Percentiles rank a stretch among this genome's conserved stretches.
Evolutionary conservation across 2,329 filamentous ascomycete species (phyloP).

Genomic region (Shiraia sp.): DNA sequence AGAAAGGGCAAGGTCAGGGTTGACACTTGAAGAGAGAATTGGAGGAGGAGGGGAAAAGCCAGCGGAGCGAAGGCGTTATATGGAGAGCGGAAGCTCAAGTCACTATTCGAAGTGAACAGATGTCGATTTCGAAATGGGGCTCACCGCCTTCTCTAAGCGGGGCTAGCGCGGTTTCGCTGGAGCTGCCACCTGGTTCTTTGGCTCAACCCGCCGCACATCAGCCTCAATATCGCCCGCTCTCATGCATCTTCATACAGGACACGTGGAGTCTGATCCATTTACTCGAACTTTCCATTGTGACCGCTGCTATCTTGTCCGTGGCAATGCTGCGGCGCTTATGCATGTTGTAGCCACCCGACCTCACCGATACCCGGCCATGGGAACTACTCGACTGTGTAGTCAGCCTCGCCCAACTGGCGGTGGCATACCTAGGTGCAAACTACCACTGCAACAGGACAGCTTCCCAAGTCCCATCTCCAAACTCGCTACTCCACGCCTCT

Average conservation of each 20-base stretch:
- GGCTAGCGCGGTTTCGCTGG: constrained; percentile 17
- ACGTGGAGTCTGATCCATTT: constrained; percentile 29
- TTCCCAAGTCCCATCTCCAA: neutral
- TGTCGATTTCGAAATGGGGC: constrained; percentile 29
- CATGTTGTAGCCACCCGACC: too few species aligned
- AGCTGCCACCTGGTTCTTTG: constrained; percentile 24
- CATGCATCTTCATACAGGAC: constrained; percentile 33
- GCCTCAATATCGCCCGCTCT: constrained; percentile 34
- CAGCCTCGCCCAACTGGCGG: constrained; percentile 1
- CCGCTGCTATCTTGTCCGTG: constrained; percentile 6
- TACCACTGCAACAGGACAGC: neutral
- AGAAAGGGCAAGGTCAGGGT: constrained; percentile 22
- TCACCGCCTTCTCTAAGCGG: constrained; percentile 21
- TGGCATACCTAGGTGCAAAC: neutral
- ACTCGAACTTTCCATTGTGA: constrained; percentile 22
- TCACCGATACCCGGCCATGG: too few species aligned
- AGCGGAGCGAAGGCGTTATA: constrained; percentile 36
- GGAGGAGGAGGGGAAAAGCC: constrained; percentile 22
- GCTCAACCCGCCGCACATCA: constrained; percentile 28
- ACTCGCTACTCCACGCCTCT: neutral
- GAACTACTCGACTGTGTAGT: constrained; percentile 13
- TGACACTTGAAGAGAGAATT: constrained; percentile 20
- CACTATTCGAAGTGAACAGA: constrained; percentile 37
- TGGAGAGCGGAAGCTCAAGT: constrained; percentile 20
- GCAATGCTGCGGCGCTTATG: too few species aligned